Evolutionary conservation across 192 early-diverging fungal genomes (phyloP), one percentile per base, ranked within the genome.

Genomic region (Podila epigama): DNA sequence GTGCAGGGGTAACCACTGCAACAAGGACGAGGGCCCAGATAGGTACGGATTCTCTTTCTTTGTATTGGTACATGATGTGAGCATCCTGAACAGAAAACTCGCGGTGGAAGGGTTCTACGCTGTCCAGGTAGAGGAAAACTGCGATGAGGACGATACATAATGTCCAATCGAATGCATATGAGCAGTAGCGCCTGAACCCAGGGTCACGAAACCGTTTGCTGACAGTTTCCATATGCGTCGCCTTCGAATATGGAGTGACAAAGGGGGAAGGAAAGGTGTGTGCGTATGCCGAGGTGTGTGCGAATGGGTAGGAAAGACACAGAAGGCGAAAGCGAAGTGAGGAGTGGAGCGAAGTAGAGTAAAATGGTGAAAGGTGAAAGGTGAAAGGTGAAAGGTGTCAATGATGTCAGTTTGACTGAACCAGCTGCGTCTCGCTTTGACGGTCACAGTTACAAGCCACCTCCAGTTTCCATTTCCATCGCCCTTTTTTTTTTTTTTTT

Each of bases 31-130:
- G 41, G 8, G 79, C 40, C 82, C 81, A 82, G 3, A 65, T 60
- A 31, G 86, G 84, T 4, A 88, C 81, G 5, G 63, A 70, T 48
- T 88, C 85, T 25, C 78, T 29, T 13, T 33, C 48, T 16, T 68
- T 69, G 63, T 86, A 79, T 2, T 88, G 86, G 67, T 85, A 87
- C 80, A 89, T 86, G 64, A 95, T 88, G 18, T 81, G 72, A 29
- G 87, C 89, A 79, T 95, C 84, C 5, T 86, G 73, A 12, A 95
- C 70, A 25, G 88, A 90, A 61, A 95, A 95, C 44, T 88, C 78
- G 66, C 91, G 85, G 58, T 92, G 88, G 80, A 88, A 93, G 1
- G 92, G 92, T 15, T 84, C 65, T 3, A 89, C 60, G 4, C 58
- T 75, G 48, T 89, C 88, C 8, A 93, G 55, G 22, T 73, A 66